A percentile compares a stretch with the other conserved stretches of the same genome.
Evolutionary conservation across 176 grass and related monocot genomes (phyloP).

Genomic region (Aechmea fasciata): DNA sequence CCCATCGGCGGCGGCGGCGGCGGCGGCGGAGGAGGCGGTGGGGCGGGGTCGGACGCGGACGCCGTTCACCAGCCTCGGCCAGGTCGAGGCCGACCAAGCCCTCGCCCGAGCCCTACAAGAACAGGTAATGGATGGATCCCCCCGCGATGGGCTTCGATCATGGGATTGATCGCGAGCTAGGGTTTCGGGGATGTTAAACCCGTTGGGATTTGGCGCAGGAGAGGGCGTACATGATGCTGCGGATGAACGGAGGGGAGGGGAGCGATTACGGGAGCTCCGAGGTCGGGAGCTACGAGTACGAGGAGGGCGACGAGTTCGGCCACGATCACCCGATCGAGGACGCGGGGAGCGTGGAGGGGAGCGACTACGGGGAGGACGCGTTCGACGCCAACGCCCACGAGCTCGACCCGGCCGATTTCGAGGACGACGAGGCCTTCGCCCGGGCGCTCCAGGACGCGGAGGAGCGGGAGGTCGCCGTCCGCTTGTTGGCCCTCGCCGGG

Average conservation of each 20-base stretch:
- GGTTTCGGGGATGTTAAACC: conserved; percentile 8
- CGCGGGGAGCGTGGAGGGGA: conserved; percentile 43
- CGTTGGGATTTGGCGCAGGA: conserved; percentile 40
- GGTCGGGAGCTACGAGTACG: conserved; percentile 70
- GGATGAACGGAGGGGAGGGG: conserved; percentile 53
- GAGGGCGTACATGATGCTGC: conserved; percentile 93
- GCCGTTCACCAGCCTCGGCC: conserved; percentile 82
- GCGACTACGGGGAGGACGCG: conserved; percentile 64
- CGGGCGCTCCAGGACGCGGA: conserved; percentile 84
- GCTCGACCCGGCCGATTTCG: conserved; percentile 50
- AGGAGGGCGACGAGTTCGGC: conserved; percentile 50
- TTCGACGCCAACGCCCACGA: conserved; percentile 41
- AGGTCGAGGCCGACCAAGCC: conserved; percentile 95
- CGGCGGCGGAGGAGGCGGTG: neutral
- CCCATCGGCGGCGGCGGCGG: conserved; percentile 28
- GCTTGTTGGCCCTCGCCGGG: conserved; percentile 76
- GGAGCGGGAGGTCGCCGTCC: conserved; percentile 69
- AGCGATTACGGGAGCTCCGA: conserved; percentile 93
- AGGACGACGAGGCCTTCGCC: conserved; percentile 73
- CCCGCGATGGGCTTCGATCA: neutral
- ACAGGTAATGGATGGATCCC: conserved; percentile 47
- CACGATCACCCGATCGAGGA: conserved; percentile 41
- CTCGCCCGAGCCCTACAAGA: conserved; percentile 92
- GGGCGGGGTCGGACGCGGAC: conserved; percentile 18
- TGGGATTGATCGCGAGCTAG: neutral